Evolutionary conservation across 2,329 filamentous ascomycete species (phyloP), one percentile per base, ranked within the genome.

Genomic region (Pestalotiopsis sp.): DNA sequence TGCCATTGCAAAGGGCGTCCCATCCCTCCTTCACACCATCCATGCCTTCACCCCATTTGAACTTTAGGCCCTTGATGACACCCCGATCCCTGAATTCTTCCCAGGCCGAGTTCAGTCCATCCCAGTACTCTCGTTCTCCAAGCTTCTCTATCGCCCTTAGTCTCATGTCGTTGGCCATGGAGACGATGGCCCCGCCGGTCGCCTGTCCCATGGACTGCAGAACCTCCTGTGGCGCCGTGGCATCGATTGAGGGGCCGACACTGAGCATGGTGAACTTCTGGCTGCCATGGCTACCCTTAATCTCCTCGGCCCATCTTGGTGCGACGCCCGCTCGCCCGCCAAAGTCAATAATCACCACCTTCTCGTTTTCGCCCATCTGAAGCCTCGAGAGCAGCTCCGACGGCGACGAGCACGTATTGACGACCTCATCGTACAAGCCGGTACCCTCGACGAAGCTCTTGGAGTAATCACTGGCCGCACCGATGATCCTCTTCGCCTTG

Each of bases 11-110:
- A 23, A 77, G 68, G 13, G 67, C 63, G 61, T 77, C 75, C 77
- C 77, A 78, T 1, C 75, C 76, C 61, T 73, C 67, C 14, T 68
- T 56, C 2, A 75, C 74, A 27, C 69, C 73, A 65, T 72, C 70
- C 76, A 78, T 77, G 13, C 75, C 74, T 69, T 74, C 70, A 5
- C 75, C 76, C 76, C 76, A 78, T 2, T 36, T 65, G 1, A 76
- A 49, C 38, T 57, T 65, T 4, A 78, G 68, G 25, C 76, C 76
- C 62, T 65, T 65, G 2, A 77, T 65, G 4, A 36, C 31, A 6
- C 74, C 75, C 1, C 63, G 63, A 57, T 61, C 38, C 11, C 71
- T 66, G 31, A 77, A 66, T 36, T 23, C 52, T 27, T 69, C 71
- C 73, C 74, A 77, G 59, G 75, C 72, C 58, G 9, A 25, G 1